Evolutionary conservation across 1,284 basidiomycete species (phyloP).

Genomic region (Puccinia horiana): DNA sequence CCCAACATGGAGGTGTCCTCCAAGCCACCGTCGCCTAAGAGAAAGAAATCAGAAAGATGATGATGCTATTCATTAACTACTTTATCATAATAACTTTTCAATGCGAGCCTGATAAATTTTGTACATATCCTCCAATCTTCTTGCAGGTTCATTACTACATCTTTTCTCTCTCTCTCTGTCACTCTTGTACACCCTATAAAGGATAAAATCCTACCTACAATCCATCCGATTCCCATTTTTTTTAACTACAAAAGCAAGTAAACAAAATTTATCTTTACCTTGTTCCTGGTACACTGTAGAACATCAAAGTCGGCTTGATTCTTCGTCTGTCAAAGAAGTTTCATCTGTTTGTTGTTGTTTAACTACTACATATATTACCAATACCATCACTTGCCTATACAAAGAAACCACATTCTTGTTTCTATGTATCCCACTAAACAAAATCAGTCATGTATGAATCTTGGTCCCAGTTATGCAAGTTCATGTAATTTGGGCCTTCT

Average conservation of each 20-base stretch:
- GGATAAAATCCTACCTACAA: not conserved
- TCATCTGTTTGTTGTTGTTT: too few relatives aligned
- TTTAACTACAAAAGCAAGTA: not conserved
- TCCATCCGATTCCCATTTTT: not conserved
- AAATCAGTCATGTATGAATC: too few relatives aligned
- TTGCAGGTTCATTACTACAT: not conserved
- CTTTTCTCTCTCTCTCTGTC: not conserved
- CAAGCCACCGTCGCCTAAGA: slow-evolving; percentile 18
- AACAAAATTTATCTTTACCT: not conserved
- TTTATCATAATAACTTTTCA: too few relatives aligned
- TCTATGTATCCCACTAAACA: too few relatives aligned
- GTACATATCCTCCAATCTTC: slow-evolving; percentile 3
- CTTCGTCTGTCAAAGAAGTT: too few relatives aligned
- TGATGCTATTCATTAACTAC: not conserved
- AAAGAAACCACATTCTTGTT: too few relatives aligned
- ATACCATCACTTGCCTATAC: too few relatives aligned
- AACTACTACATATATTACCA: too few relatives aligned
- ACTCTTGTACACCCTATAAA: not conserved
- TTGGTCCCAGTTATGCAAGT: too few relatives aligned
- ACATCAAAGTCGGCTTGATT: too few relatives aligned
- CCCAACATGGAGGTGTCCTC: slow-evolving; percentile 41
- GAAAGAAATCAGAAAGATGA: not conserved
- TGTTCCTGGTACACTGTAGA: not conserved
- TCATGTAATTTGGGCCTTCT: too few relatives aligned
- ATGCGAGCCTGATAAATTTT: too few relatives aligned